Percentiles rank a stretch among this genome's conserved stretches.
These are phyloP conservation scores for Turnera subulata DNA, from an alignment of 345 rosid species.

Conservation along the genomic window DNA sequence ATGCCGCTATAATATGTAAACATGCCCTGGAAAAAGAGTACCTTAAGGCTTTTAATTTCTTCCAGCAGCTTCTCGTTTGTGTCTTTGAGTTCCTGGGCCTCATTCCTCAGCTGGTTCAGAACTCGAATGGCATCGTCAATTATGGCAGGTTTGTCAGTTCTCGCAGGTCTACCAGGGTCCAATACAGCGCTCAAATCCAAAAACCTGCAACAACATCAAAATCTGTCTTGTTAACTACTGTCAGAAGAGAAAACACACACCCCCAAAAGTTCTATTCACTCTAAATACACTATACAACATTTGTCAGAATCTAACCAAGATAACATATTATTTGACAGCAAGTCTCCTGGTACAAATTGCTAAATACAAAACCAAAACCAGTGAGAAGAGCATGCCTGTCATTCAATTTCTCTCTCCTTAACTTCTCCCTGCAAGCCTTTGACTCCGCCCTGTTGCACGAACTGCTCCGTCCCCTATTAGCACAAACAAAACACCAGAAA, in stretches of 20 bases:
- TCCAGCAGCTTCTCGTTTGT: conserved; percentile 23
- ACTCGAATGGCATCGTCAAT: conserved; percentile 31
- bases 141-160: conserved; percentile 25
- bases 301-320: neutral
- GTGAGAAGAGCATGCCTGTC: conserved; percentile 20
- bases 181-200: conserved; percentile 26
- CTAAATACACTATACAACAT: neutral
- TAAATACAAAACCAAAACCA: neutral
- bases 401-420: conserved; percentile 30
- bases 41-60: conserved; percentile 30
- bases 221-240: neutral
- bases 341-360: neutral
- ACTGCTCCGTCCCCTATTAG: conserved; percentile 20
- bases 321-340: neutral
- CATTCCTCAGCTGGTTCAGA: conserved; percentile 23
- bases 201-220: conserved; percentile 21
- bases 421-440: conserved; percentile 31
- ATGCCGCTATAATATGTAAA: neutral
- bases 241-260: neutral
- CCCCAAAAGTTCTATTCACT: neutral
- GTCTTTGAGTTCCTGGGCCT: conserved; percentile 28
- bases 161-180: conserved; percentile 30
- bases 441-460: conserved; percentile 18
- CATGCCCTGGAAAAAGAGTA: conserved; percentile 1
- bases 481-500: neutral